Evolutionary conservation across 1,284 basidiomycete species (phyloP).

Genomic region (Apiotrichum akiyoshidainum): DNA sequence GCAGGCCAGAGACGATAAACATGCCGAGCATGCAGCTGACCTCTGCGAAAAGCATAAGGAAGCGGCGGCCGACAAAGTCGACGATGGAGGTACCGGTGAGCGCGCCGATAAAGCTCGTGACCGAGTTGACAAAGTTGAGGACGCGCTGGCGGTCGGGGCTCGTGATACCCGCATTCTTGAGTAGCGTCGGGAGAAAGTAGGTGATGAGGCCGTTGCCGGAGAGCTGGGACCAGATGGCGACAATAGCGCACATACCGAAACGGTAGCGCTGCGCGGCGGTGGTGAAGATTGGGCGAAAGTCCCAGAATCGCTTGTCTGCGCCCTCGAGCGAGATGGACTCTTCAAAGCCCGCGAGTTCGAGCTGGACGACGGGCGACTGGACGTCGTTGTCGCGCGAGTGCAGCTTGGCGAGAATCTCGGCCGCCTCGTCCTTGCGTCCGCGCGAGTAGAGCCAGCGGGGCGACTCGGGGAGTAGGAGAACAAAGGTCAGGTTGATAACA

Average conservation of each 20-base stretch:
- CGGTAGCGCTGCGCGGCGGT: constrained; percentile 55
- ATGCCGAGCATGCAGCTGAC: constrained; percentile 27
- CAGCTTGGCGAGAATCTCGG: constrained; percentile 32
- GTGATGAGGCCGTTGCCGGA: constrained; percentile 47
- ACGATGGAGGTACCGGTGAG: constrained; percentile 29
- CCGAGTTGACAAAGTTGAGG: constrained; percentile 36
- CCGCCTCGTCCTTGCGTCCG: constrained; percentile 21
- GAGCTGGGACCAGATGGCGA: constrained; percentile 33
- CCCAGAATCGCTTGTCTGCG: constrained; percentile 54
- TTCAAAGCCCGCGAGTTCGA: constrained; percentile 59
- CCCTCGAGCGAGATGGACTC: constrained; percentile 51
- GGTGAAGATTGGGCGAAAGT: constrained; percentile 57
- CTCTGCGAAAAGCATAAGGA: constrained; percentile 29
- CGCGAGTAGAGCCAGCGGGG: constrained; percentile 54
- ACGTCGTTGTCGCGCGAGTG: constrained; percentile 56
- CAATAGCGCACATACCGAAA: constrained; percentile 56
- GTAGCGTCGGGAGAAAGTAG: constrained; percentile 40
- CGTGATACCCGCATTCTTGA: constrained; percentile 30
- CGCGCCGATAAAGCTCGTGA: constrained; percentile 31
- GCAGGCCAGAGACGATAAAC: constrained; percentile 32
- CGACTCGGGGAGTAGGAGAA: constrained; percentile 48
- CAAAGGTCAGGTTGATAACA: constrained; percentile 53
- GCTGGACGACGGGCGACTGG: constrained; percentile 56
- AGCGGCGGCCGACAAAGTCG: constrained; percentile 31
- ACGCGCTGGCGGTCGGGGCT: constrained; percentile 26